These are phyloP conservation scores for Fusarium abutilonis DNA, from an alignment of 2,329 filamentous ascomycete species.

Conservation along the genomic window DNA sequence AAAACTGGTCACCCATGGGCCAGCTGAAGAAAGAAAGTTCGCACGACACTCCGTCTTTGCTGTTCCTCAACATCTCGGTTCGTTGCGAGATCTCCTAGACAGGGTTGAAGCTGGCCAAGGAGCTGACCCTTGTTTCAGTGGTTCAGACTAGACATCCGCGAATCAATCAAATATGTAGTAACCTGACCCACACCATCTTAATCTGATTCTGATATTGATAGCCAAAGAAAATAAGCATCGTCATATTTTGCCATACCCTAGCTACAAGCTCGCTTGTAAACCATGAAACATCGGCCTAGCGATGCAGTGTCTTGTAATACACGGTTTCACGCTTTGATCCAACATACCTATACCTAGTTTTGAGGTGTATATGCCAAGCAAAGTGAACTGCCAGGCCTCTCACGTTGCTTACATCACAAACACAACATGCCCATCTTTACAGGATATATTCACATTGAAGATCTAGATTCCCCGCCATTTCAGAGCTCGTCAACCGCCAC, in stretches of 20 bases:
- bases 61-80: not conserved
- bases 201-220: constrained; percentile 7
- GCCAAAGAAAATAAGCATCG: constrained; percentile 24
- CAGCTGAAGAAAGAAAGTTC: constrained; percentile 25
- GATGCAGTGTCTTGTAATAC: not conserved
- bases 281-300: not conserved
- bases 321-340: too few species aligned
- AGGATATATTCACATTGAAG: constrained; percentile 42
- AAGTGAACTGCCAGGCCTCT: not conserved
- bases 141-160: not conserved
- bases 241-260: constrained; percentile 7
- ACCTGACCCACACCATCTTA: constrained; percentile 20
- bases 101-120: constrained; percentile 8
- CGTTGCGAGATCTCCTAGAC: constrained; percentile 26
- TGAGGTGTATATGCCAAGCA: too few species aligned
- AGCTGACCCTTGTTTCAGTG: constrained; percentile 21
- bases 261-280: not conserved
- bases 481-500: constrained; percentile 22
- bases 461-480: constrained; percentile 43
- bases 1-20: constrained; percentile 12
- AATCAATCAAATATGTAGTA: constrained; percentile 13
- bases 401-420: not conserved
- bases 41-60: constrained; percentile 8
- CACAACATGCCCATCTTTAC: constrained; percentile 9
- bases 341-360: too few species aligned